Evolutionary conservation across 441 rosid species (phyloP).

Genomic region (Erodium chrysanthum): DNA sequence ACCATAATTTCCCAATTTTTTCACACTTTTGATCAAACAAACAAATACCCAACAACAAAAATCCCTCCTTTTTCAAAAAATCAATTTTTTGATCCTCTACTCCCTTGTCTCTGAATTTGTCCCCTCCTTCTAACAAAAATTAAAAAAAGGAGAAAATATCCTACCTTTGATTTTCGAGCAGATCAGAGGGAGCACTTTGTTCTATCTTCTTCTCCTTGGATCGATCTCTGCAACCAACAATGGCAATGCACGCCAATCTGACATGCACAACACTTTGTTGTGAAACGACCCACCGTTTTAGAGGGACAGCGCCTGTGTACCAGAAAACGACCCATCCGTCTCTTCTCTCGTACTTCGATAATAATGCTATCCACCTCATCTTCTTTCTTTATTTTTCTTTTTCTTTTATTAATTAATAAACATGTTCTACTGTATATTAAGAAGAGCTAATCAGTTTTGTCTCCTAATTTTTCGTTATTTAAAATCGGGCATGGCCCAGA

Average conservation of each 20-base stretch:
- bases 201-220: neutral
- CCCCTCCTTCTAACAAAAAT: neutral
- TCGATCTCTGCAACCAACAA: neutral
- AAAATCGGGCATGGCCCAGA: neutral
- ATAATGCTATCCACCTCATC: too few relatives aligned
- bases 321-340: conserved; percentile 5
- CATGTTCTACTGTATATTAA: too few relatives aligned
- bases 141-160: neutral
- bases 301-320: conserved; percentile 1
- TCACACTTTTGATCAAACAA: neutral
- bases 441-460: neutral
- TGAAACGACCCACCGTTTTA: neutral
- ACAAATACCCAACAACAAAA: conserved; percentile 7
- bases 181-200: neutral
- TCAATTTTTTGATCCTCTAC: neutral
- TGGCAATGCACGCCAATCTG: conserved; percentile 6
- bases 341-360: neutral
- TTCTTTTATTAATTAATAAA: neutral
- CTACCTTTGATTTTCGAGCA: neutral
- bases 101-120: neutral
- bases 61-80: neutral
- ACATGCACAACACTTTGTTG: conserved; percentile 7
- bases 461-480: neutral
- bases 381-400: neutral
- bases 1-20: neutral